Base-by-base conservation (phyloP, 257 asterid genomes). In the Paulownia fortunei region DNA sequence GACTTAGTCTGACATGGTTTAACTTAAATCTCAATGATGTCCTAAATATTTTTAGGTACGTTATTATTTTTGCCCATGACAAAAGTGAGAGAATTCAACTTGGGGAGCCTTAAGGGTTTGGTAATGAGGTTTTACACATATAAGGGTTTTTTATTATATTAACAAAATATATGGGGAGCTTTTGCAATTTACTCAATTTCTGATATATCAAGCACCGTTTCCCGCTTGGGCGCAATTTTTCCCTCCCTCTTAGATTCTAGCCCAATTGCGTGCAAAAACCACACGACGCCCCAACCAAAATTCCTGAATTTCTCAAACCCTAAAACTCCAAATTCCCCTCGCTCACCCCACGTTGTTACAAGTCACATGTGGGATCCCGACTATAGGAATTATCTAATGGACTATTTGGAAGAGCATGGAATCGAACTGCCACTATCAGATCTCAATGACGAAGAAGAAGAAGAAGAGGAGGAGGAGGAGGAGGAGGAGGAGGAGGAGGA, bases 401-500 rank as follows among this genome's bases (percentile, higher is more conserved):
- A 13, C 0, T 26, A 1, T 39, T 2, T 13, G 5, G 36, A 6
- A 16, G 37, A 16, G 21, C 69, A 10, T 0, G 69, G 12, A 42
- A 39, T 54, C 6, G 76, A 73, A 24, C 18, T 30, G 21, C 69
- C 74, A 63, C 36, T 8, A 10, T 41, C 65, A 34, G 61, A 32
- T n/a, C 26, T 18, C 23, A 59, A 66, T 0, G 84, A 55, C 0
- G 84, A 60, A 0, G 87, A 76, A 0, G 79, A 67, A 27, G 82
- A 72, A 0, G 77, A 73, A 0, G 83, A 71, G 0, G 67, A 79
- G 0, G 87, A 80, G 0, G 84, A 79, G 0, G 88, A 70, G 0
- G 88, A 70, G 0, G 81, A 72, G 0, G 88, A 80, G 0, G 86
- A 60, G 0, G 90, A 81, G 0, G 86, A 47, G 1, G 85, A 81